A percentile compares a stretch with the other conserved stretches of the same genome.
Conservation (phyloP, 2,329 filamentous ascomycete genomes). For the Aspergillus candidus region DNA sequence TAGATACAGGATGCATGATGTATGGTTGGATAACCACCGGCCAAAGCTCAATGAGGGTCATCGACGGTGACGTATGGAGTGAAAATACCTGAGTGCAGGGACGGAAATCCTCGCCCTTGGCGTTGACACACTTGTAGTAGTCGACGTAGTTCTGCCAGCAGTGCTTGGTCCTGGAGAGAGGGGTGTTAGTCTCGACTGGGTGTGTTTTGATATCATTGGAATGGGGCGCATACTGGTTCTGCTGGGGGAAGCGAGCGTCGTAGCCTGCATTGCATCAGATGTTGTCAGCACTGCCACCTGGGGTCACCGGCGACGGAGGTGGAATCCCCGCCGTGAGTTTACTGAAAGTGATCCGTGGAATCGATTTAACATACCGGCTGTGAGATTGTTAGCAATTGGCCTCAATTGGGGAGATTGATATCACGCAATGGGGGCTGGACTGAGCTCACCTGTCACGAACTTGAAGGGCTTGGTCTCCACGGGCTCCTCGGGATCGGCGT, state of each 20-base stretch:
- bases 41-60: background rate
- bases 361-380: slow-evolving; percentile 44
- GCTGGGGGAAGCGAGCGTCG: slow-evolving; percentile 97
- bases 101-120: slow-evolving; percentile 97
- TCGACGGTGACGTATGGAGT: background rate
- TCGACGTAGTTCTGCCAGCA: slow-evolving; percentile 99
- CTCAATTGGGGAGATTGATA: slow-evolving; percentile 22
- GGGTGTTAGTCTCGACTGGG: slow-evolving; percentile 9
- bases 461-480: slow-evolving; percentile 99
- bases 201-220: background rate
- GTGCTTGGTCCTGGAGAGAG: slow-evolving; percentile 68
- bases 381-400: slow-evolving; percentile 37
- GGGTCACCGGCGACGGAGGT: slow-evolving; percentile 10
- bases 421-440: slow-evolving; percentile 11
- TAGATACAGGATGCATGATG: slow-evolving; percentile 1
- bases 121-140: slow-evolving; percentile 98
- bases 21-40: no score
- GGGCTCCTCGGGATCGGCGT: slow-evolving; percentile 61
- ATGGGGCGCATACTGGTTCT: slow-evolving; percentile 56
- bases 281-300: slow-evolving; percentile 17
- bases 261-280: slow-evolving; percentile 61
- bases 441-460: slow-evolving; percentile 89
- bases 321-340: slow-evolving; percentile 6
- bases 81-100: slow-evolving; percentile 82
- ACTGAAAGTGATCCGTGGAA: slow-evolving; percentile 9